Percentiles rank a stretch among this genome's conserved stretches.
Conservation (phyloP, 768 basidiomycete species). For the Panellus pusillus region DNA sequence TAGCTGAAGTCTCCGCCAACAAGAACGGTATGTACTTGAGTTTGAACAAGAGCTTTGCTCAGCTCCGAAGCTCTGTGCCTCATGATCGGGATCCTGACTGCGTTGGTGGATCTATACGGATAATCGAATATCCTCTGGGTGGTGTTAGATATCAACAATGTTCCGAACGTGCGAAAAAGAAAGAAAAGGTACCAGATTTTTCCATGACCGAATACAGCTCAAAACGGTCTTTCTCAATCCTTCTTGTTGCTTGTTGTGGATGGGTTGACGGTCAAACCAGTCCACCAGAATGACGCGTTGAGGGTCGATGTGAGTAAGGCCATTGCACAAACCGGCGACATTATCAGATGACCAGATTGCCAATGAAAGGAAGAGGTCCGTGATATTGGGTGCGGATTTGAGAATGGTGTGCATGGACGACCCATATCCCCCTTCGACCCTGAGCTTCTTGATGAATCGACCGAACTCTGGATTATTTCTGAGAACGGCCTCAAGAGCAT, state of each 20-base stretch:
- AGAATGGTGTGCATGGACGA: slow-evolving; percentile 7
- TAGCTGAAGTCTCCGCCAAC: too few species aligned
- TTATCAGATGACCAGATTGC: not conserved
- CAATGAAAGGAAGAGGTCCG: not conserved
- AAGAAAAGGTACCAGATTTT: not conserved
- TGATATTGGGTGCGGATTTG: not conserved
- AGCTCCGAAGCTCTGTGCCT: not conserved
- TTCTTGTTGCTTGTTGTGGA: not conserved
- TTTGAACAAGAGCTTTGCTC: too few species aligned
- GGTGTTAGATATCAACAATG: not conserved
- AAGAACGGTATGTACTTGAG: too few species aligned
- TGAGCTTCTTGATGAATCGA: slow-evolving; percentile 25
- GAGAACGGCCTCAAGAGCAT: slow-evolving; percentile 18
- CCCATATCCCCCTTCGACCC: slow-evolving; percentile 23
- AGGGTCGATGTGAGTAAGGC: not conserved
- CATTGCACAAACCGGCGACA: not conserved
- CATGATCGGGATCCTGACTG: not conserved
- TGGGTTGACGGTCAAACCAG: not conserved
- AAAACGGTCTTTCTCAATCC: not conserved
- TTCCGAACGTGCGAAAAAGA: too few species aligned
- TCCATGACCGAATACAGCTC: not conserved
- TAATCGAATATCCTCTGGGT: not conserved
- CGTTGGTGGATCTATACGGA: not conserved
- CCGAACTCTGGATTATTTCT: slow-evolving; percentile 18
- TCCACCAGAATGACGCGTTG: not conserved